Base-by-base conservation (phyloP, 148 eudicot species). In the Vaccinium corymbosum region DNA sequence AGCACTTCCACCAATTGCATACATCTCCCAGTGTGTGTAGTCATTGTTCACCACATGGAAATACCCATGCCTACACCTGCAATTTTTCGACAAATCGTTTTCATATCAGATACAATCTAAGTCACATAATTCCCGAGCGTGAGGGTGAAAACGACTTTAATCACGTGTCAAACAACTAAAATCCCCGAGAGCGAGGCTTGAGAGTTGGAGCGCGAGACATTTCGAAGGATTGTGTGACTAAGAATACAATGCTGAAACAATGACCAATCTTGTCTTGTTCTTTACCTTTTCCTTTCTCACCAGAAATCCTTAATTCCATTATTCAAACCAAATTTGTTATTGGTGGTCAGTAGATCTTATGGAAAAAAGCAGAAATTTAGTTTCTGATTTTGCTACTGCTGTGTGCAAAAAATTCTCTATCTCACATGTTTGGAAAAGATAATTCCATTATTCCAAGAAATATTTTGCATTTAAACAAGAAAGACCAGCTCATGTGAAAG, bases 21-120 rank as follows among this genome's bases (percentile, higher is more conserved):
- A 95, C 98, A 95, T 95, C 82, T 95, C 97, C 98, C 98, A 95
- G 91, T 94, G 97, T 7, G 98, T 95, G 89, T 95, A 95, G 93
- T 94, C 97, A 81, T 95, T 95, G 92, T 95, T 95, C 84, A 95
- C 98, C 84, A 95, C 98, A 87, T 95, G 98, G 88, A 95, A 95
- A 85, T 95, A 95, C n/a, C 98, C 98, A 88, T 91, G 95, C 56
- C 98, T 92, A 73, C 98, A 95, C 89, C 98, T 95, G 89, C 84
- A 86, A 29, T 56, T 76, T 76, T 81, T 62, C 12, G 7, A 29
- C 17, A 35, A 56, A 14, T 19, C 12, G 9, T 14, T 55, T 74
- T 35, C 19, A 46, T 80, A 42, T 80, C 51, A 85, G 78, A 10
- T 56, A n/a, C 35, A 57, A 57, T 42, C 46, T 42, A 42, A 3